phyloP scores from a whole-genome alignment of 2,329 filamentous ascomycete species.

The Diaporthe citri region DNA sequence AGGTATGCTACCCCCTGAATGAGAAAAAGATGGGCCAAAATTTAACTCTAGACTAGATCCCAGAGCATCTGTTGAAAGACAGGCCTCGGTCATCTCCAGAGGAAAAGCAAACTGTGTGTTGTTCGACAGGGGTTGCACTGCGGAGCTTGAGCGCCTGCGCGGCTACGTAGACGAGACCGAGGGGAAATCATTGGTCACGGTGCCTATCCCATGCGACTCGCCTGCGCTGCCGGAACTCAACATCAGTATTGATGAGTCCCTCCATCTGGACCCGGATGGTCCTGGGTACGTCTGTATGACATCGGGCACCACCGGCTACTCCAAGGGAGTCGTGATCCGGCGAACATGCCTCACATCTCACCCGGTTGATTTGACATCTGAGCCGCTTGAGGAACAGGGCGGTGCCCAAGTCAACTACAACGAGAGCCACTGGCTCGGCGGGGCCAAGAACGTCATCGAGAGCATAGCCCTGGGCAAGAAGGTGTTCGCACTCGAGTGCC shows the following conservation, averaged over 20 bases:
- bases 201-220: too few species aligned
- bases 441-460: not conserved
- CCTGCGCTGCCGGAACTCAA: too few species aligned
- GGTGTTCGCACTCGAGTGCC: not conserved
- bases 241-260: too few species aligned
- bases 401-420: not conserved
- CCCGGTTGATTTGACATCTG: not conserved
- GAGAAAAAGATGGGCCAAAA: not conserved
- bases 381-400: not conserved
- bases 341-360: not conserved
- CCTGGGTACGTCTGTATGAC: not conserved
- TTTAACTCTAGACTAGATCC: not conserved
- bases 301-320: not conserved
- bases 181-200: too few species aligned
- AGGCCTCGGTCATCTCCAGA: not conserved
- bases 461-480: not conserved
- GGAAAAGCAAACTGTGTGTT: not conserved
- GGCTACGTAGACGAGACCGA: too few species aligned
- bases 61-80: not conserved
- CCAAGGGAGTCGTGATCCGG: not conserved
- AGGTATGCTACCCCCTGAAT: not conserved
- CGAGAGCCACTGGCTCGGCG: not conserved
- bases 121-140: not conserved
- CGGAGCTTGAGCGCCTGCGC: not conserved
- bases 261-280: too few species aligned